These are phyloP conservation scores for Globisporangium ultimum DNA, from an alignment of 352 stramenopile species.

Conservation along the genomic window DNA sequence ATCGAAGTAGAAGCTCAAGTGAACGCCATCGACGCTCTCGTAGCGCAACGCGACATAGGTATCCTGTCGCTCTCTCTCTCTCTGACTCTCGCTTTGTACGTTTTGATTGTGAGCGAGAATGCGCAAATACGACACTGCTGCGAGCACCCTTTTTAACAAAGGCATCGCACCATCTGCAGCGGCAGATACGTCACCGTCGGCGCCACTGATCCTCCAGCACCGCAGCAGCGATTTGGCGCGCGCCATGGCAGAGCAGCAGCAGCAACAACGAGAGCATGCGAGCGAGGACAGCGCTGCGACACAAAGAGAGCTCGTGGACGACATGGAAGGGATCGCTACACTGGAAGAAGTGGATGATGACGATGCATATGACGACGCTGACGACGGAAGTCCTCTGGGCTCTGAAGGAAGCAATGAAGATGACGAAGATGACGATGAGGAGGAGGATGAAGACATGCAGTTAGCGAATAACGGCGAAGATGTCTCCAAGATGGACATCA, in stretches of 20 bases:
- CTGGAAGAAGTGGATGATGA: slow-evolving; percentile 22
- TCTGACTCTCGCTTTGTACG: not conserved
- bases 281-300: not conserved
- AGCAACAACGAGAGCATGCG: slow-evolving; percentile 8
- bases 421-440: not conserved
- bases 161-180: not conserved
- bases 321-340: slow-evolving; percentile 9
- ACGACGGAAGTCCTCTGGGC: not conserved
- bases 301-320: not conserved
- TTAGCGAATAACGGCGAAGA: slow-evolving; percentile 10
- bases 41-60: not conserved
- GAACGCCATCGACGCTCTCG: too few relatives aligned
- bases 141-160: slow-evolving; percentile 8
- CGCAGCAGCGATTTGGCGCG: slow-evolving; percentile 17
- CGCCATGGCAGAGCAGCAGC: slow-evolving; percentile 13
- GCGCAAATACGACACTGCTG: slow-evolving; percentile 7
- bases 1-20: too few relatives aligned
- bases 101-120: not conserved
- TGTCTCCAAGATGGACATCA: slow-evolving; percentile 23
- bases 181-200: slow-evolving; percentile 2
- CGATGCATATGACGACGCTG: slow-evolving; percentile 8
- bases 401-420: not conserved
- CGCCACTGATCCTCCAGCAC: slow-evolving; percentile 10
- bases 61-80: not conserved
- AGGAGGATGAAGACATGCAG: not conserved